A percentile compares a stretch with the other conserved stretches of the same genome.
These are phyloP conservation scores for Elaeis guineensis DNA, from an alignment of 176 grass and related monocot species.

Conservation along the genomic window DNA sequence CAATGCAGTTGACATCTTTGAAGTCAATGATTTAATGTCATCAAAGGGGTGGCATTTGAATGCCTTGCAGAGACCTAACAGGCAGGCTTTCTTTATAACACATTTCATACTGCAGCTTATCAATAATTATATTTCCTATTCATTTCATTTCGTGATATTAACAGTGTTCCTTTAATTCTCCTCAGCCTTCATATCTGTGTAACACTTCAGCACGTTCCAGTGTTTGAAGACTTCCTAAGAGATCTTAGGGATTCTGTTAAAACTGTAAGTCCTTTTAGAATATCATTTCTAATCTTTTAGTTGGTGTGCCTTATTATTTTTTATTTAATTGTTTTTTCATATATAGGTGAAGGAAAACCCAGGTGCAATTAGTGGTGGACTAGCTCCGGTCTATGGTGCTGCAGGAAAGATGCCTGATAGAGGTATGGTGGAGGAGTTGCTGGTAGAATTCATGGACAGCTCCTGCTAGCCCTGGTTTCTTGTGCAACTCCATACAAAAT, in stretches of 20 bases:
- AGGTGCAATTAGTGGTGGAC: slow-evolving; percentile 68
- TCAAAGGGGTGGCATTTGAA: slow-evolving; percentile 95
- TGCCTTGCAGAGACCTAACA: slow-evolving; percentile 69
- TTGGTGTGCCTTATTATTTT: neutral
- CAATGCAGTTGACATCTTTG: slow-evolving; percentile 70
- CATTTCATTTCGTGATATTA: too few species aligned
- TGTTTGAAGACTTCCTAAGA: slow-evolving; percentile 50
- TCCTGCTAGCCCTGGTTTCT: slow-evolving; percentile 38
- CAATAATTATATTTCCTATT: too few species aligned
- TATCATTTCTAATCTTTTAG: neutral
- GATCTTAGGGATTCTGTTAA: slow-evolving; percentile 59
- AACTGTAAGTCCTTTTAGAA: slow-evolving; percentile 47
- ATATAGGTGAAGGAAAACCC: slow-evolving; percentile 79
- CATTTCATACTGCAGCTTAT: neutral
- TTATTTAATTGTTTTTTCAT: slow-evolving; percentile 1
- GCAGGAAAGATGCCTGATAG: slow-evolving; percentile 98
- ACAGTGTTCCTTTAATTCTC: neutral
- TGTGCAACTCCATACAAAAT: too few species aligned
- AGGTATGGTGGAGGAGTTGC: slow-evolving; percentile 73
- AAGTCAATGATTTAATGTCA: slow-evolving; percentile 95
- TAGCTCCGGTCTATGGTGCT: slow-evolving; percentile 77
- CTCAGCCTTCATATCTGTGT: slow-evolving; percentile 90
- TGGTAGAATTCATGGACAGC: slow-evolving; percentile 95
- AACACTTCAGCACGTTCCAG: slow-evolving; percentile 67
- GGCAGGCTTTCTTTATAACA: slow-evolving; percentile 4